phyloP scores from a whole-genome alignment of 177 flowering plant species.

The Tripterygium wilfordii region DNA sequence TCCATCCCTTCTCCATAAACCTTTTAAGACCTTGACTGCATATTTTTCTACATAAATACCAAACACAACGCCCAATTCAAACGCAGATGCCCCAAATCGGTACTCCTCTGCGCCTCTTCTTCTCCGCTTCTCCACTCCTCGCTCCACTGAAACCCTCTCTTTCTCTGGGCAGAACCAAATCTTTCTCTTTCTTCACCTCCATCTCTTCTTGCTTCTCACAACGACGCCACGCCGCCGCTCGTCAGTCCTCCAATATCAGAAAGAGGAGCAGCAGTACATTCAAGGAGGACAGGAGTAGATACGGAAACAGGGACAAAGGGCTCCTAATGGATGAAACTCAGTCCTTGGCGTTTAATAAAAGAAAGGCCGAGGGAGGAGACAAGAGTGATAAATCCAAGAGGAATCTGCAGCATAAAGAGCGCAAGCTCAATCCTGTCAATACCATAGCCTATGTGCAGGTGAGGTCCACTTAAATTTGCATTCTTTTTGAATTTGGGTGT shows the following conservation, averaged over 20 bases:
- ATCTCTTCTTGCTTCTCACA: constrained; percentile 26
- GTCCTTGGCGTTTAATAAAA: constrained; percentile 52
- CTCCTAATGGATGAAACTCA: constrained; percentile 29
- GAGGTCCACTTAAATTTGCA: background rate
- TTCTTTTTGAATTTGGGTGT: background rate
- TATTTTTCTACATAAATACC: background rate
- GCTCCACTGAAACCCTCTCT: constrained; percentile 17
- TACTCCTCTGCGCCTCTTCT: constrained; percentile 15
- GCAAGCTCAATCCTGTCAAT: constrained; percentile 72
- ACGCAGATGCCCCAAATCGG: constrained; percentile 5
- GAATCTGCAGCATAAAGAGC: constrained; percentile 53
- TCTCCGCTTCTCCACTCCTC: constrained; percentile 14
- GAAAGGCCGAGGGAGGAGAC: constrained; percentile 81
- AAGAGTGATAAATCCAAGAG: constrained; percentile 48
- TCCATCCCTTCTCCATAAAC: no score
- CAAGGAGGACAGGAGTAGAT: constrained; percentile 17
- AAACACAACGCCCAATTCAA: background rate
- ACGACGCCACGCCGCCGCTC: constrained; percentile 10
- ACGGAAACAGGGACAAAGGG: constrained; percentile 18
- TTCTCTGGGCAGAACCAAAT: constrained; percentile 19
- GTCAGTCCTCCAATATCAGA: background rate
- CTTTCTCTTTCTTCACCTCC: constrained; percentile 16
- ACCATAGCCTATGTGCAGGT: constrained; percentile 88
- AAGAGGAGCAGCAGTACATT: constrained; percentile 27
- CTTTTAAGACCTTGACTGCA: background rate